phyloP scores from a whole-genome alignment of 106 monocot species.

The Hemerocallis citrina region DNA sequence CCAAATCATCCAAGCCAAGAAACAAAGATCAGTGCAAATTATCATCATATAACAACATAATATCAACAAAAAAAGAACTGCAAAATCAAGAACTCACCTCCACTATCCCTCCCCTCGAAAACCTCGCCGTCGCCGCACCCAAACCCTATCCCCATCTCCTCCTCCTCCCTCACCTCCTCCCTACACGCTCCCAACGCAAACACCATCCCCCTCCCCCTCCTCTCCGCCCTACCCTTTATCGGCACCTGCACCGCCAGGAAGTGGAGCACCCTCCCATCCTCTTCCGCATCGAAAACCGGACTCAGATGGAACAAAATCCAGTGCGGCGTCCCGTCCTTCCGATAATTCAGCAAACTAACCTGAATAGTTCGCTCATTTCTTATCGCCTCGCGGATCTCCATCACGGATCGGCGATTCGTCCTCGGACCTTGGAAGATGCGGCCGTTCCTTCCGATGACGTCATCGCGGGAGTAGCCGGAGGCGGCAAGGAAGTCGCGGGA shows the following conservation, averaged over 20 bases:
- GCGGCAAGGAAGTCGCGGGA: conserved; percentile 60
- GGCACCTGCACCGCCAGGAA: conserved; percentile 85
- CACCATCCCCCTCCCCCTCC: conserved; percentile 12
- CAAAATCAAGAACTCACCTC: conserved; percentile 29
- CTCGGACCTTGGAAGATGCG: conserved; percentile 78
- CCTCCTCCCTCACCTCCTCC: conserved; percentile 43
- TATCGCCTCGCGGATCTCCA: conserved; percentile 78
- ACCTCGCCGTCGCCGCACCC: conserved; percentile 23
- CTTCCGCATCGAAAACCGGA: conserved; percentile 62
- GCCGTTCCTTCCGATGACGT: conserved; percentile 72
- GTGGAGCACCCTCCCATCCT: conserved; percentile 50
- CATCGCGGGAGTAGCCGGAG: conserved; percentile 47
- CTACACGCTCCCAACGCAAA: conserved; percentile 40
- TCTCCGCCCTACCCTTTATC: conserved; percentile 19
- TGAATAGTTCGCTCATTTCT: conserved; percentile 51
- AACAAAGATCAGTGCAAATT: conserved; percentile 4
- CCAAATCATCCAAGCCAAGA: background rate
- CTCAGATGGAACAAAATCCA: conserved; percentile 75
- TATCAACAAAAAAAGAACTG: background rate
- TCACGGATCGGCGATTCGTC: conserved; percentile 58
- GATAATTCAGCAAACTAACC: conserved; percentile 66
- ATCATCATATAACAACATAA: background rate
- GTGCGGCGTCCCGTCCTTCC: conserved; percentile 61
- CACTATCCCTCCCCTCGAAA: conserved; percentile 35
- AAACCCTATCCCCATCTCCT: conserved; percentile 27